Base-by-base conservation (phyloP, 1,139 yeast genomes). In the Geotrichum candidum region DNA sequence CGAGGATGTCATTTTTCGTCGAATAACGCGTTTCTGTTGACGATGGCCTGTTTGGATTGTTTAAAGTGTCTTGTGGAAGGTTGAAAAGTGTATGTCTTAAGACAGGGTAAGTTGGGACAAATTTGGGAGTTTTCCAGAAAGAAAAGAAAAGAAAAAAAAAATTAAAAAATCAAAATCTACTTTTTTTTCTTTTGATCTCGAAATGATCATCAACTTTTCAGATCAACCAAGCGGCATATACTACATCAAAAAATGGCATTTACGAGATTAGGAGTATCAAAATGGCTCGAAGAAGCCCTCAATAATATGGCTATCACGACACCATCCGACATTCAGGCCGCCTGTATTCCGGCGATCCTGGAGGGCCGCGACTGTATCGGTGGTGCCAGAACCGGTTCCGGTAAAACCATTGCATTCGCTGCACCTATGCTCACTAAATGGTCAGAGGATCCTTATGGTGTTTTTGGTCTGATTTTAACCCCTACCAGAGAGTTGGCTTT, bases 371-470 rank as follows among this genome's bases (percentile, higher is more conserved):
- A 92, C 74, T 92, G 97, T 74, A 94, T 94, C 58, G 99, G 99
- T 59, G 99, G 99, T 50, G 99, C 99, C 53, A 89, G 89, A 74
- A 94, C 99, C 0, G 99, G 99, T 76, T 87, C 96, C 41, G 99
- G 99, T 82, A 94, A 94, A 73, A 94, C 99, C 2, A 87, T 95
- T 45, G 97, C 99, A 0, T 94, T 94, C 80, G 98, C 96, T 0
- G 95, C 92, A 29, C 99, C 99, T 1, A 94, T 94, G 91, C 78
- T 94, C 61, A 85, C 96, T 0, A 82, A 86, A 70, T 94, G 99
- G 97, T 88, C 97, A 0, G 88, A 86, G 68, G 99, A 95, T 70
- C 99, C 99, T 0, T 83, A 82, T 73, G 99, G 98, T 1, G 87
- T 94, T 57, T 95, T 81, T 75, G 99, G 98, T 5, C 76, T 94